Conservation (phyloP, 2,329 filamentous ascomycete genomes). For the Fusarium mundagurra region DNA sequence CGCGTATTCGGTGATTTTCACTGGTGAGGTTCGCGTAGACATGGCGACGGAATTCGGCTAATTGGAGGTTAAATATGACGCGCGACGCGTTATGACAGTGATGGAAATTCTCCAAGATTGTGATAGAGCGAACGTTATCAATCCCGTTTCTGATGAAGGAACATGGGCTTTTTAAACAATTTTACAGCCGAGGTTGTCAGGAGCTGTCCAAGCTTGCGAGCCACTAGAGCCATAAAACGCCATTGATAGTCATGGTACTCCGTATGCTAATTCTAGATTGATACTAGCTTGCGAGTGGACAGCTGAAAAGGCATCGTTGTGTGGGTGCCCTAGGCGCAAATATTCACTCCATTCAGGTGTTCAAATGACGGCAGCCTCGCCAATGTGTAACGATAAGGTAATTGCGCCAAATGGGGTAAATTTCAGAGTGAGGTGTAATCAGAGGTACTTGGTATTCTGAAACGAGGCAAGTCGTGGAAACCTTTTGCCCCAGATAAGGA, state of each 20-base stretch:
- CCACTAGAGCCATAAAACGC: not conserved
- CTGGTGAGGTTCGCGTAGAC: not conserved
- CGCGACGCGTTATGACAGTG: not conserved
- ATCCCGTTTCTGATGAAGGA: not conserved
- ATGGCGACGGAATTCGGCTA: not conserved
- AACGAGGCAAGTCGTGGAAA: no score
- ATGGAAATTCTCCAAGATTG: not conserved
- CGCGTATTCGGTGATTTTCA: not conserved
- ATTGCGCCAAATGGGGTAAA: no score
- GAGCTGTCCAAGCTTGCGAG: not conserved
- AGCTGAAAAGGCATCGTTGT: not conserved
- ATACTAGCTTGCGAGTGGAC: not conserved
- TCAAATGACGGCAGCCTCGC: no score
- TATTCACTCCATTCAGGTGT: not conserved
- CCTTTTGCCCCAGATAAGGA: no score
- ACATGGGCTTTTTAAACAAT: not conserved
- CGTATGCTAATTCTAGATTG: not conserved
- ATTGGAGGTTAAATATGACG: not conserved
- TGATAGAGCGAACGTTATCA: not conserved
- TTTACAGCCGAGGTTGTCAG: not conserved
- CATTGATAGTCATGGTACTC: not conserved
- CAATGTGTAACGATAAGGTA: no score
- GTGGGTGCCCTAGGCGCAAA: not conserved
- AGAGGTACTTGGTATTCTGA: no score
- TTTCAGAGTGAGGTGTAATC: no score